Evolutionary conservation across 2,329 filamentous ascomycete species (phyloP).

Genomic region (Xylariaceae sp.): DNA sequence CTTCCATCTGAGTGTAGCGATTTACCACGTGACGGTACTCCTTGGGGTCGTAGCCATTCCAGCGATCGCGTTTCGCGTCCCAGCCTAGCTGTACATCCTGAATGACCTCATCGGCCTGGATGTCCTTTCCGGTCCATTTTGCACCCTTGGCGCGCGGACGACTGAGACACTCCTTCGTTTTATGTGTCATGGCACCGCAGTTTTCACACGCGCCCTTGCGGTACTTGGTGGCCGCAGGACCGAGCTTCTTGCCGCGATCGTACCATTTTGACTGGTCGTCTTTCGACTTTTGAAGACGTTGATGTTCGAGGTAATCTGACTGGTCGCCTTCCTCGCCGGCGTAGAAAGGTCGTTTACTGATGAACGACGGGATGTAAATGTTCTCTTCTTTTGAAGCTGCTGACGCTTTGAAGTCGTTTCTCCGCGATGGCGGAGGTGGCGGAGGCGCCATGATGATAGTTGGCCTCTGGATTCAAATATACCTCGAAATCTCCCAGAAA

Average conservation of each 20-base stretch:
- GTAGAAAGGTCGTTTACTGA: conserved; percentile 97
- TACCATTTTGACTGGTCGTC: conserved; percentile 80
- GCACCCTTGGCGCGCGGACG: conserved; percentile 85
- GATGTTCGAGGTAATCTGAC: conserved; percentile 92
- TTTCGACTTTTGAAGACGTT: conserved; percentile 74
- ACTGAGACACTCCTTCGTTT: conserved; percentile 87
- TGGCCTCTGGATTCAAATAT: background rate
- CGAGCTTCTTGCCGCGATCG: conserved; percentile 77
- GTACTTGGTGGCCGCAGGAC: conserved; percentile 89
- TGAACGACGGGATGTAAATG: conserved; percentile 97
- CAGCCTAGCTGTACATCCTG: conserved; percentile 84
- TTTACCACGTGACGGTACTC: conserved; percentile 86
- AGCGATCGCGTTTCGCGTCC: conserved; percentile 96
- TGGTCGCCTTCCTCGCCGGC: conserved; percentile 67
- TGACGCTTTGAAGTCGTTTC: conserved; percentile 30
- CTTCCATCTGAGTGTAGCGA: conserved; percentile 81
- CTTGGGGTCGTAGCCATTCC: conserved; percentile 93
- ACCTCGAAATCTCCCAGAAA: no score
- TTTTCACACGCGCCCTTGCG: conserved; percentile 98
- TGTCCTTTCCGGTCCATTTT: conserved; percentile 86
- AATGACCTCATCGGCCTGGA: conserved; percentile 83
- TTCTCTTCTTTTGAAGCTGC: conserved; percentile 78
- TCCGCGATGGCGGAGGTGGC: conserved; percentile 31
- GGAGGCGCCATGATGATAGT: conserved; percentile 39
- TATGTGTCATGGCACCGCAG: conserved; percentile 95